These are phyloP conservation scores for Chamaecyparis obtusa DNA, from an alignment of 75 land plant genomes.

Conservation along the genomic window DNA sequence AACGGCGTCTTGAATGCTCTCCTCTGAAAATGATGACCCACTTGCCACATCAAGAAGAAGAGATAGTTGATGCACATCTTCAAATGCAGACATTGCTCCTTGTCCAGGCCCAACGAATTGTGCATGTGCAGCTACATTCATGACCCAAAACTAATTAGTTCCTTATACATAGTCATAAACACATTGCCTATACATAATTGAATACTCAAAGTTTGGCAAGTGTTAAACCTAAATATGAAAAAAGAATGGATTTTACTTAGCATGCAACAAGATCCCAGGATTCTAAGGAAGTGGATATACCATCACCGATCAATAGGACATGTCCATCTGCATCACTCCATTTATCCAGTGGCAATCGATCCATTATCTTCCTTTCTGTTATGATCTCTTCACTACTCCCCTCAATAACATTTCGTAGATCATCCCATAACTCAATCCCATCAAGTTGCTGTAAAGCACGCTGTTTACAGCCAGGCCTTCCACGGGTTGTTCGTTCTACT, in stretches of 20 bases:
- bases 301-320: constrained; percentile 16
- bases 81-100: constrained; percentile 33
- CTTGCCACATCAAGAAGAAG: constrained; percentile 25
- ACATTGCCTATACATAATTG: neutral
- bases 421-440: constrained; percentile 10
- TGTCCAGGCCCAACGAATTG: constrained; percentile 24
- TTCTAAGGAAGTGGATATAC: neutral
- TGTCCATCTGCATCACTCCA: constrained; percentile 16
- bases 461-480: neutral
- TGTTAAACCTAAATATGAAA: neutral
- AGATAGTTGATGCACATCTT: constrained; percentile 37
- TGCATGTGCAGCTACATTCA: constrained; percentile 28
- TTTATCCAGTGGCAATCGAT: constrained; percentile 8
- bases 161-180: neutral
- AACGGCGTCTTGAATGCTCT: constrained; percentile 4
- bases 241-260: neutral
- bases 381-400: neutral
- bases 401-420: neutral
- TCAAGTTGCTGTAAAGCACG: neutral
- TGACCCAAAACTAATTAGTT: neutral
- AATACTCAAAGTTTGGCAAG: neutral
- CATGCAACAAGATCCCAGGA: too few relatives aligned
- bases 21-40: neutral
- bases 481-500: neutral
- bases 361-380: constrained; percentile 13